phyloP scores from a whole-genome alignment of 352 stramenopile genomes.

The Phytophthora podocarpi region DNA sequence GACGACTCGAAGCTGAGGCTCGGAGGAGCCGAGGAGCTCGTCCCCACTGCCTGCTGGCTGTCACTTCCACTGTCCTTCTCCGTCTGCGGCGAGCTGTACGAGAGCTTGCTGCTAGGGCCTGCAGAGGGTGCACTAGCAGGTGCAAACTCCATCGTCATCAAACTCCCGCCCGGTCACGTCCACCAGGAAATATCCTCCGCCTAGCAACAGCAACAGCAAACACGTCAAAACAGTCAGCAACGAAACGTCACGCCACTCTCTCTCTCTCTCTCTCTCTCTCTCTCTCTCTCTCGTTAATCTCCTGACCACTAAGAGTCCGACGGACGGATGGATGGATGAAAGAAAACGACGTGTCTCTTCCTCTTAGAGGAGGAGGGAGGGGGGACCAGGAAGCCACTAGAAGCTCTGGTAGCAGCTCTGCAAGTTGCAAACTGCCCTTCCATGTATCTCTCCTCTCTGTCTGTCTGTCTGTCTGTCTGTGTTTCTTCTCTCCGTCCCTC shows the following conservation, averaged over 20 bases:
- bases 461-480: too few species aligned
- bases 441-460: too few species aligned
- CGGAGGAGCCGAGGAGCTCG: conserved; percentile 11
- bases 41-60: conserved; percentile 1
- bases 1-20: conserved; percentile 49
- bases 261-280: too few species aligned
- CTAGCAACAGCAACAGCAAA: not conserved
- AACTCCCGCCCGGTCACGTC: too few species aligned
- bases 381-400: too few species aligned
- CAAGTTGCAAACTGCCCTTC: not conserved
- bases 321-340: not conserved
- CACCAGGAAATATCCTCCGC: conserved; percentile 1
- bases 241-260: too few species aligned
- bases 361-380: too few species aligned
- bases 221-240: not conserved
- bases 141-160: conserved; percentile 42
- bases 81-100: conserved; percentile 15
- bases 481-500: conserved; percentile 12
- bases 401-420: not conserved
- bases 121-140: conserved; percentile 8
- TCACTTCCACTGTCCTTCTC: conserved; percentile 12
- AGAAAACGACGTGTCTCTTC: too few species aligned
- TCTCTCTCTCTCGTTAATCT: not conserved
- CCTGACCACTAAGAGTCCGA: not conserved
- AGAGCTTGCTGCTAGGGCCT: conserved; percentile 8